Evolutionary conservation across 2,329 filamentous ascomycete genomes (phyloP), one percentile per base, ranked within the genome.

Genomic region (Aspergillus pseudoglaucus): DNA sequence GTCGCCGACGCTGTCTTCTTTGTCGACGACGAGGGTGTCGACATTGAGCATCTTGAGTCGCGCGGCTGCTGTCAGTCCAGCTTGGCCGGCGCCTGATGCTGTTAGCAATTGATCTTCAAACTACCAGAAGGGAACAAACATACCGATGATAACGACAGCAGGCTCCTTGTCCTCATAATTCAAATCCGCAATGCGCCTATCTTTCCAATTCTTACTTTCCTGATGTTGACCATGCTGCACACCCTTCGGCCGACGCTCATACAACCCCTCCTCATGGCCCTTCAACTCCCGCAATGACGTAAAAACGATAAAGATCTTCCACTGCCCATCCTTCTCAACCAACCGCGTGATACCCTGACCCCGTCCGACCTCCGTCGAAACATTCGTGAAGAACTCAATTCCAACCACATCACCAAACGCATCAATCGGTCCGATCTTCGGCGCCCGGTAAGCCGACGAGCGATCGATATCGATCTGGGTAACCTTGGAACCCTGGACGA

Each of bases 291-390:
- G 59, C 4, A 88, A 66, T 0, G 73, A 70, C 0, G 84, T 87
- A 57, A 81, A 86, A 0, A 87, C 56, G 1, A 81, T 83, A 52
- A 80, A 84, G 0, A 81, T 76, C 59, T 81, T 83, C 82, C 82
- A 87, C 5, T 66, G 48, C 2, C 62, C 65, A 0, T 64, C 65
- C 4, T 66, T 59, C 51, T 70, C 64, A 0, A 66, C 65, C 0
- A 87, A 61, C 3, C 80, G 70, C 0, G 78, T 70, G 1, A 86
- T 54, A 1, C 84, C 84, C 1, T 73, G 64, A 0, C 82, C 85
- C 0, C 55, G 54, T 0, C 83, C 83, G 1, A 79, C 55, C 4
- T 70, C 65, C 0, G 78, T 83, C 2, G 77, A 71, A 17, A 83
- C 66, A 0, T 62, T 72, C 44, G 84, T 65, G 54, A 81, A 84